Evolutionary conservation across 148 eudicot species (phyloP).

Genomic region (Euryodendron excelsum): DNA sequence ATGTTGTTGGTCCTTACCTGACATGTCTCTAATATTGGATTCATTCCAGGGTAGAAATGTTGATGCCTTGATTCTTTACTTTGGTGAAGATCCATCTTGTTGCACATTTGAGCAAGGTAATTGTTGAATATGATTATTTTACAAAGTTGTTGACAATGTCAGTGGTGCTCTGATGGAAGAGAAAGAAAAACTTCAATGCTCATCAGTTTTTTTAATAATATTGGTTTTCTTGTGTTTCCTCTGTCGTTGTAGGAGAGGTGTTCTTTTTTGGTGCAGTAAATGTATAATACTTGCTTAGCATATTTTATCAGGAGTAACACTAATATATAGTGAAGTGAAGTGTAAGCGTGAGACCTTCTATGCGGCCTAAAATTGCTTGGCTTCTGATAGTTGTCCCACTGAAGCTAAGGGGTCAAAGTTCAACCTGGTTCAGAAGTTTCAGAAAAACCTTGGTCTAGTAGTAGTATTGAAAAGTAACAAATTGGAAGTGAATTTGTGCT

Average conservation of each 20-base stretch:
- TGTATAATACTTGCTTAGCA: not conserved
- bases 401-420: not conserved
- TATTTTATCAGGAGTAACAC: not conserved
- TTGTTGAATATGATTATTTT: not conserved
- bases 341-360: not conserved
- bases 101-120: constrained; percentile 35
- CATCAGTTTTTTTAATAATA: not conserved
- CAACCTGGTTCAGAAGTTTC: not conserved
- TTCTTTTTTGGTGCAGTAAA: not conserved
- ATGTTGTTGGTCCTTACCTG: not conserved
- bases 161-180: not conserved
- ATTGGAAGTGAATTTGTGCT: not conserved
- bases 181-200: not conserved
- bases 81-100: constrained; percentile 33
- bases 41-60: constrained; percentile 28
- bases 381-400: not conserved
- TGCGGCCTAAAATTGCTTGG: not conserved
- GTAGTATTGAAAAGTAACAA: too few relatives aligned
- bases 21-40: not conserved
- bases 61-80: constrained; percentile 30
- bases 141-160: not conserved
- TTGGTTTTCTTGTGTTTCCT: not conserved
- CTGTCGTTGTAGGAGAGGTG: not conserved
- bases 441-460: too few relatives aligned
- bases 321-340: not conserved